These are phyloP conservation scores for Rhizoclosmatium sp. DNA, from an alignment of 192 early-diverging fungal genomes.

Conservation along the genomic window DNA sequence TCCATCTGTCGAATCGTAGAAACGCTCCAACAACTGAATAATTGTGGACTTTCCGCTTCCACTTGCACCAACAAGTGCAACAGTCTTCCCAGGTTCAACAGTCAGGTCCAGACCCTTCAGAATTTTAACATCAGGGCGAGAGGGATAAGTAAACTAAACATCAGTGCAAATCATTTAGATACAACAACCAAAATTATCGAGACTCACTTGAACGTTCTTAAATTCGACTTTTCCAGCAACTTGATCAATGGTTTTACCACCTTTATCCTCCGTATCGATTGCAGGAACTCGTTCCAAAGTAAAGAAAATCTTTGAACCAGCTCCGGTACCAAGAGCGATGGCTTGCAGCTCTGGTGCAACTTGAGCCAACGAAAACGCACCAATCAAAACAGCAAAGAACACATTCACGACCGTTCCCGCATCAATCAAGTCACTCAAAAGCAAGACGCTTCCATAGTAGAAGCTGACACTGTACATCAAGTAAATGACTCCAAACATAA, in stretches of 20 bases:
- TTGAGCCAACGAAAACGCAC: conserved; percentile 54
- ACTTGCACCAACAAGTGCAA: conserved; percentile 86
- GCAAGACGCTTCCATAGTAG: conserved; percentile 78
- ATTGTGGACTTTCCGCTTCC: conserved; percentile 78
- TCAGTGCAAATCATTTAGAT: neutral
- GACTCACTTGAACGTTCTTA: conserved; percentile 1
- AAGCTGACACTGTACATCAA: conserved; percentile 80
- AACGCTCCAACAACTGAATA: conserved; percentile 66
- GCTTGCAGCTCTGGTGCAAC: conserved; percentile 46
- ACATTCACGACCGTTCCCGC: conserved; percentile 55
- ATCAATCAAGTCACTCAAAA: conserved; percentile 59
- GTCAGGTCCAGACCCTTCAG: conserved; percentile 61
- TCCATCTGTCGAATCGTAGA: conserved; percentile 51
- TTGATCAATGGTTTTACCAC: conserved; percentile 42
- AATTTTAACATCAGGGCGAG: conserved; percentile 66
- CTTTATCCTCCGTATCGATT: conserved; percentile 49
- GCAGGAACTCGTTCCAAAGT: conserved; percentile 57
- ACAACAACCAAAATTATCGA: neutral
- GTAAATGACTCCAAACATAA: conserved; percentile 79
- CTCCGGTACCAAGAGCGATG: conserved; percentile 48
- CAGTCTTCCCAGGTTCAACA: conserved; percentile 72
- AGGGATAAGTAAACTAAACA: conserved; percentile 66
- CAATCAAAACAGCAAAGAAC: conserved; percentile 55
- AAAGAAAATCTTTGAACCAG: conserved; percentile 57
- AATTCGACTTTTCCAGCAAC: conserved; percentile 54